These are phyloP conservation scores for Pseudotsuga menziesii DNA, from an alignment of 75 land plant species.

Conservation along the genomic window DNA sequence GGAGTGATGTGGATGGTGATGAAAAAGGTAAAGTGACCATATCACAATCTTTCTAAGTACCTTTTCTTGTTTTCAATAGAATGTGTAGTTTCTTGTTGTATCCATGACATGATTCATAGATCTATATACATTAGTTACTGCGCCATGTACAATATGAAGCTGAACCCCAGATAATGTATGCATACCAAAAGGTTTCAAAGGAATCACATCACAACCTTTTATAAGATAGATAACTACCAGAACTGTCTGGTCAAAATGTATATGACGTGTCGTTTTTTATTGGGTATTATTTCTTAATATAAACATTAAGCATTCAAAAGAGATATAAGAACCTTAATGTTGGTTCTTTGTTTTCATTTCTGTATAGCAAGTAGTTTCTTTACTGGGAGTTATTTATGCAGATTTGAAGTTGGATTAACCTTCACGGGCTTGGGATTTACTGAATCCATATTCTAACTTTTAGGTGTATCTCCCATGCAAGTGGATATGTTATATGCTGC, in stretches of 20 bases:
- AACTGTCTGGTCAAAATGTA: no score
- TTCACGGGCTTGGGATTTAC: not conserved
- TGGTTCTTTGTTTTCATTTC: not conserved
- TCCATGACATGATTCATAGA: no score
- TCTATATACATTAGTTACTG: no score
- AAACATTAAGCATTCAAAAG: not conserved
- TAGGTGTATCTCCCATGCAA: constrained; percentile 2
- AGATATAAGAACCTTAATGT: not conserved
- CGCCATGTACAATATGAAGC: no score
- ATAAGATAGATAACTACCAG: no score
- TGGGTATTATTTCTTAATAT: no score
- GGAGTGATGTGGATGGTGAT: constrained; percentile 42
- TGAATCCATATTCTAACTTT: not conserved
- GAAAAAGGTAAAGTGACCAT: constrained; percentile 21
- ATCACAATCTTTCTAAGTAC: not conserved
- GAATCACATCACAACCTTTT: no score
- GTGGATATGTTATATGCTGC: constrained; percentile 1
- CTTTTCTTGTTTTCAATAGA: not conserved
- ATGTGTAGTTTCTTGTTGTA: no score
- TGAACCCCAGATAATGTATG: no score
- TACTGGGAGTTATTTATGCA: no score
- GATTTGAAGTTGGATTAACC: not conserved
- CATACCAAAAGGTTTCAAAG: no score
- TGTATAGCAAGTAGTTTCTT: not conserved
- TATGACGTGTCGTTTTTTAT: no score